phyloP scores from a whole-genome alignment of 495 filamentous ascomycete species.

The Aspergillus bertholletiae region DNA sequence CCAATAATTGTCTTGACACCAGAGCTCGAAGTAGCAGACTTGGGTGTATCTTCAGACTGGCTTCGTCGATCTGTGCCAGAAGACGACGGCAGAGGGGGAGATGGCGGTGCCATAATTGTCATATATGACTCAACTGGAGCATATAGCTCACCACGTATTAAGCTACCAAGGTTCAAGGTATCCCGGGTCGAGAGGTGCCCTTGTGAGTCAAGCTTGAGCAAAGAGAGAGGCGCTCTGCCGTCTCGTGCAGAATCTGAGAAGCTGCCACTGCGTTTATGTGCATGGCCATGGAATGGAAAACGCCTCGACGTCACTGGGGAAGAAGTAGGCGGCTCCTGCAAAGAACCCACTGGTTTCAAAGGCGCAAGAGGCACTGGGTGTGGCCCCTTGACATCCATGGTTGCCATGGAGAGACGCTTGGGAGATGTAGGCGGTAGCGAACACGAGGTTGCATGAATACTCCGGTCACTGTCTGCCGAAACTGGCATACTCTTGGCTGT shows the following conservation, averaged over 20 bases:
- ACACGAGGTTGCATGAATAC: slow-evolving; percentile 71
- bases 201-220: slow-evolving; percentile 34
- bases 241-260: slow-evolving; percentile 89
- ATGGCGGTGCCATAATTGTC: slow-evolving; percentile 61
- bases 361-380: slow-evolving; percentile 56
- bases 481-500: slow-evolving; percentile 43
- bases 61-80: slow-evolving; percentile 29
- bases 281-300: slow-evolving; percentile 42
- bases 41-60: slow-evolving; percentile 27
- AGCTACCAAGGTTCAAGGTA: slow-evolving; percentile 69
- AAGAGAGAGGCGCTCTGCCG: slow-evolving; percentile 55
- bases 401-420: slow-evolving; percentile 40
- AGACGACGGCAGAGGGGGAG: slow-evolving; percentile 44
- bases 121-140: slow-evolving; percentile 76
- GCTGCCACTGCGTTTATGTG: slow-evolving; percentile 69
- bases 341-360: slow-evolving; percentile 14
- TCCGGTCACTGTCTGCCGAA: slow-evolving; percentile 52
- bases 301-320: slow-evolving; percentile 28
- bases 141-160: slow-evolving; percentile 78
- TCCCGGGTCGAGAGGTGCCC: slow-evolving; percentile 48
- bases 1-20: slow-evolving; percentile 84
- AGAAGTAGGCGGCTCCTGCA: slow-evolving; percentile 25
- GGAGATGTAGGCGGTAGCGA: slow-evolving; percentile 69
- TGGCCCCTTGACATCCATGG: slow-evolving; percentile 47
- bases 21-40: slow-evolving; percentile 44